These are phyloP conservation scores for Aureobasidium musti DNA, from an alignment of 2,329 filamentous ascomycete genomes.

Conservation along the genomic window DNA sequence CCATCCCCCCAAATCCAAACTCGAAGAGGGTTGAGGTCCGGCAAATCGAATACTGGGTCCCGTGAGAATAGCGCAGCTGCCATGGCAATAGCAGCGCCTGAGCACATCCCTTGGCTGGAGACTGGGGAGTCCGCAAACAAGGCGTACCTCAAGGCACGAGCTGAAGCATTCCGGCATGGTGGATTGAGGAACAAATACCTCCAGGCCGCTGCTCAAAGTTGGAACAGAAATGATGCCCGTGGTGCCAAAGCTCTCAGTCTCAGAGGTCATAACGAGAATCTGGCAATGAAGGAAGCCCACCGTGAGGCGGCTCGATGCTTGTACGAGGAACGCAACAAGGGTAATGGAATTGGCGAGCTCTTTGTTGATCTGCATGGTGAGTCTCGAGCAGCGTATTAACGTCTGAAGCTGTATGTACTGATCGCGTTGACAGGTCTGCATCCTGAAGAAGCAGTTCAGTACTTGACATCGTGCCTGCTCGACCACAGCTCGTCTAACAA, in stretches of 20 bases:
- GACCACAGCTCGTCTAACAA: conserved; percentile 72
- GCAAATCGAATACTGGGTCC: conserved; percentile 65
- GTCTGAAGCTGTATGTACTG: background rate
- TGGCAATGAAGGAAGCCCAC: conserved; percentile 95
- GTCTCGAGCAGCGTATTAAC: background rate
- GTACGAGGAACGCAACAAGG: conserved; percentile 89
- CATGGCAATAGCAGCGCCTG: conserved; percentile 80
- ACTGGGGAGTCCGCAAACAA: conserved; percentile 90
- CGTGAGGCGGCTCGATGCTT: conserved; percentile 88
- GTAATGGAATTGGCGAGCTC: conserved; percentile 63
- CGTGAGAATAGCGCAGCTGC: conserved; percentile 79
- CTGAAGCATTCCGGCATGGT: conserved; percentile 96
- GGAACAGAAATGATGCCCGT: conserved; percentile 96
- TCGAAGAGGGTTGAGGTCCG: conserved; percentile 58
- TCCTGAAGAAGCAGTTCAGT: conserved; percentile 93
- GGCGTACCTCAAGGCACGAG: conserved; percentile 89
- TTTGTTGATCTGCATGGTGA: conserved; percentile 87
- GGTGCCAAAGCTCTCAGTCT: conserved; percentile 94
- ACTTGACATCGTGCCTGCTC: conserved; percentile 82
- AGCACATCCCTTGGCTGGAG: conserved; percentile 94
- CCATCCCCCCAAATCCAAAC: conserved; percentile 60
- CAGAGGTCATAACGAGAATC: conserved; percentile 93
- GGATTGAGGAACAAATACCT: conserved; percentile 95
- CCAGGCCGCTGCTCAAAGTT: conserved; percentile 96
- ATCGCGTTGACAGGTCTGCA: conserved; percentile 65